Evolutionary conservation across 768 basidiomycete genomes (phyloP).

Genomic region (Boletus vermiculosoides): DNA sequence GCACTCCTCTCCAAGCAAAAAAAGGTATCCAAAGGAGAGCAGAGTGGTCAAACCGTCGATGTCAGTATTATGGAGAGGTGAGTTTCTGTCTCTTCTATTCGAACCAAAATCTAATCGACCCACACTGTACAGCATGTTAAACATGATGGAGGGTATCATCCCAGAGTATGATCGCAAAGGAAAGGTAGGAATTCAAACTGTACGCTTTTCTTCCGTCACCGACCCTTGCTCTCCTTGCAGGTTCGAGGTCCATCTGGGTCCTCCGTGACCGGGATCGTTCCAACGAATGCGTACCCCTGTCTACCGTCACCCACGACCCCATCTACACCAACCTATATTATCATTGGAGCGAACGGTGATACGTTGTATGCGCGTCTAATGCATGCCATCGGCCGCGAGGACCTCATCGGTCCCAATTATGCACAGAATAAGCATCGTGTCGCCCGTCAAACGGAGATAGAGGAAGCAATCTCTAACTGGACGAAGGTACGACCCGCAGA

Average conservation of each 20-base stretch:
- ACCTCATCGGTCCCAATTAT: conserved; percentile 56
- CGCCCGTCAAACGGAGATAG: conserved; percentile 48
- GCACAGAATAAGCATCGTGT: conserved; percentile 45
- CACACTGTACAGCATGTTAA: conserved; percentile 54
- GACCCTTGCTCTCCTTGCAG: conserved; percentile 28
- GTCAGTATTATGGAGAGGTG: conserved; percentile 75
- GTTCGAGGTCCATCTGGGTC: conserved; percentile 72
- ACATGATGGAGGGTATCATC: conserved; percentile 74
- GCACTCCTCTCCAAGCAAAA: conserved; percentile 53
- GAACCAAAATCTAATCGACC: not conserved
- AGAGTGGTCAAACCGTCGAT: conserved; percentile 57
- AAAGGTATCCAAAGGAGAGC: conserved; percentile 28
- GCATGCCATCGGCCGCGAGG: conserved; percentile 54
- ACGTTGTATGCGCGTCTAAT: conserved; percentile 68
- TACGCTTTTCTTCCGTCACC: not conserved
- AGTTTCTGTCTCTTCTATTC: not conserved
- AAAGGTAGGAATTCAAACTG: conserved; percentile 41
- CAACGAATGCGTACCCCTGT: conserved; percentile 74
- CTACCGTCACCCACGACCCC: conserved; percentile 43
- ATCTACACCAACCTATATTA: conserved; percentile 50
- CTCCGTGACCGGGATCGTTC: conserved; percentile 72
- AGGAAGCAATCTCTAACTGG: conserved; percentile 61
- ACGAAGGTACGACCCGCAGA: conserved; percentile 49
- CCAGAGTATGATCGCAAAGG: conserved; percentile 74
- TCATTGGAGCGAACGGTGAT: conserved; percentile 74